Conservation (phyloP, 2,329 filamentous ascomycete species). For the Colletotrichum salicis region DNA sequence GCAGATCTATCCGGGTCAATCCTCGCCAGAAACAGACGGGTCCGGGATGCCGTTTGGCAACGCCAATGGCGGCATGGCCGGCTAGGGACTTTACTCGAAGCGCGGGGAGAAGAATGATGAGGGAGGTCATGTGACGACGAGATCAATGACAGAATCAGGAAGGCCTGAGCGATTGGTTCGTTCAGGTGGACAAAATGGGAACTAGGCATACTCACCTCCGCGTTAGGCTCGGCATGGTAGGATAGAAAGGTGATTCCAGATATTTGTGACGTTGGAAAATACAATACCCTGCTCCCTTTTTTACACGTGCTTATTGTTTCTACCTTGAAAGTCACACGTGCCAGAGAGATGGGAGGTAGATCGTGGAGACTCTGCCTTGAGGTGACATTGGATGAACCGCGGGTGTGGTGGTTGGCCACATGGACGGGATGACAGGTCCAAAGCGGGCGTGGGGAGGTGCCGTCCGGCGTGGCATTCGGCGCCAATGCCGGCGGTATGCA, state of each 20-base stretch:
- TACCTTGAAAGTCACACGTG: neutral
- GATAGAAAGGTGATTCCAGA: neutral
- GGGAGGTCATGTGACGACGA: constrained; percentile 20
- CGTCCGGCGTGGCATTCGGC: constrained; percentile 26
- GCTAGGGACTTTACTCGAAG: neutral
- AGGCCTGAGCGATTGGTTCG: neutral
- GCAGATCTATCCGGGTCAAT: constrained; percentile 47
- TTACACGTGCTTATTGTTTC: neutral
- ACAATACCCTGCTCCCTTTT: constrained; percentile 32
- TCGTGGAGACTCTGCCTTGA: neutral
- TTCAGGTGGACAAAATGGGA: neutral
- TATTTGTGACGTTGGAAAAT: neutral
- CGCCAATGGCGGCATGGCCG: constrained; percentile 25
- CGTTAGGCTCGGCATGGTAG: constrained; percentile 8
- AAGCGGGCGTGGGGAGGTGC: constrained; percentile 3
- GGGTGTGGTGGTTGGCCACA: neutral
- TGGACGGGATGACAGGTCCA: constrained; percentile 9
- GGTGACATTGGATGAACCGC: constrained; percentile 26
- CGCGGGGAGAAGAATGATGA: neutral
- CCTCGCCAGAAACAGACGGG: constrained; percentile 26
- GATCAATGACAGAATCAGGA: constrained; percentile 13
- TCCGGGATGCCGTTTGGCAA: constrained; percentile 19
- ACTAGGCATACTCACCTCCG: constrained; percentile 2
- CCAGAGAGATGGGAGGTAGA: neutral
- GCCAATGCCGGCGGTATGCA: constrained; percentile 15